A percentile compares a stretch with the other conserved stretches of the same genome.
Conservation (phyloP, 2,329 filamentous ascomycete species). For the Phoma sp. region DNA sequence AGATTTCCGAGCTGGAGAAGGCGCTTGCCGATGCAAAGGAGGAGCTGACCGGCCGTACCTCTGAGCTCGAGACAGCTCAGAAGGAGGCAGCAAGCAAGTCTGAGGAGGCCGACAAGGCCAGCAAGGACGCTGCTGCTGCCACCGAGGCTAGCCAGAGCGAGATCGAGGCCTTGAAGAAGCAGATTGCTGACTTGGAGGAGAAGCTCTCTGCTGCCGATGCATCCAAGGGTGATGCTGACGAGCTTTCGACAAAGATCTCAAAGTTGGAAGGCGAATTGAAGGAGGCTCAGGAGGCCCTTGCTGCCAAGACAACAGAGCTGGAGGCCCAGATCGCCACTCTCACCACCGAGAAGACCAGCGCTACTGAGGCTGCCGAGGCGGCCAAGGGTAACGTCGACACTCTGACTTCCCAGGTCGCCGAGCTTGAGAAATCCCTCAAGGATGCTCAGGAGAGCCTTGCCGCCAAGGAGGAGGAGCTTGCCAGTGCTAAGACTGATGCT, state of each 20-base stretch:
- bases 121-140: slow-evolving; percentile 25
- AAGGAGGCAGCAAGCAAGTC: slow-evolving; percentile 19
- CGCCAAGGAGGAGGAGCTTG: slow-evolving; percentile 22
- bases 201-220: slow-evolving; percentile 33
- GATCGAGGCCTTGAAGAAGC: slow-evolving; percentile 28
- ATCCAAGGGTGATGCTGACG: slow-evolving; percentile 36
- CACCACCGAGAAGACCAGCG: slow-evolving; percentile 30
- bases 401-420: slow-evolving; percentile 29
- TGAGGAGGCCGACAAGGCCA: slow-evolving; percentile 22
- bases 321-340: slow-evolving; percentile 27
- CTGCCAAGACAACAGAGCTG: slow-evolving; percentile 31
- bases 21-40: slow-evolving; percentile 23
- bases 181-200: slow-evolving; percentile 32
- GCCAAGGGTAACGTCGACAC: slow-evolving; percentile 31
- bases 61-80: slow-evolving; percentile 34
- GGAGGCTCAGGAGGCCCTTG: slow-evolving; percentile 31
- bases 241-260: slow-evolving; percentile 31
- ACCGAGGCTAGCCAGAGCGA: slow-evolving; percentile 32
- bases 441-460: slow-evolving; percentile 19
- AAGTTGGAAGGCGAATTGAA: slow-evolving; percentile 37
- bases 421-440: slow-evolving; percentile 22
- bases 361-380: slow-evolving; percentile 31
- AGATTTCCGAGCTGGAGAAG: slow-evolving; percentile 26
- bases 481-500: slow-evolving; percentile 20
- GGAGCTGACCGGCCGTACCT: slow-evolving; percentile 31